Conservation (phyloP, 306 rosid genomes). For the Vigna hirtella region DNA sequence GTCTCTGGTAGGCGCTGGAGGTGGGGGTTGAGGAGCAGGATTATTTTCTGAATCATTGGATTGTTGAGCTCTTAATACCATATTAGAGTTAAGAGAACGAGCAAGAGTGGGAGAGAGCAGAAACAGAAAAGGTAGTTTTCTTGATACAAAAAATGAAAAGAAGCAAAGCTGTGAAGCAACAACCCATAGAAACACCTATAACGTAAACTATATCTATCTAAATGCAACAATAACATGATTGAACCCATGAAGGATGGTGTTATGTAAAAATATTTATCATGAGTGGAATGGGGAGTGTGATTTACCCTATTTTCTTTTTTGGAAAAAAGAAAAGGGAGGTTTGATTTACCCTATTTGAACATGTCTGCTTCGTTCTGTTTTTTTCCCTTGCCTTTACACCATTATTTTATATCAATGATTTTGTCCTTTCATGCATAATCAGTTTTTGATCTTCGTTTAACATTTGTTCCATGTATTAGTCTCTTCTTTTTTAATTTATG, state of each 20-base stretch:
- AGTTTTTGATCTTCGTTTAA: not conserved
- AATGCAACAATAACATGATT: too few species aligned
- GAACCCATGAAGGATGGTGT: not conserved
- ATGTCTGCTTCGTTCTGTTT: not conserved
- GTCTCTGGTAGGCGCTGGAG: too few species aligned
- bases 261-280: not conserved
- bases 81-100: too few species aligned
- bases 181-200: too few species aligned
- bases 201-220: too few species aligned
- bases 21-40: too few species aligned
- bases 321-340: not conserved
- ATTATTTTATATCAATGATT: constrained; percentile 18
- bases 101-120: too few species aligned
- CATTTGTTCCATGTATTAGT: not conserved
- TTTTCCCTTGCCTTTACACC: not conserved
- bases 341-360: not conserved
- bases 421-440: constrained; percentile 7
- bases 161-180: too few species aligned
- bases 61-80: too few species aligned
- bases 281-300: not conserved
- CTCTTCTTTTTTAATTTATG: constrained; percentile 2
- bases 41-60: too few species aligned
- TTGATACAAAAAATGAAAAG: too few species aligned
- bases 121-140: too few species aligned
- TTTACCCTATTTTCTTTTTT: not conserved